A percentile compares a stretch with the other conserved stretches of the same genome.
Conservation (phyloP, 352 stramenopile species). For the Phytophthora rubi region DNA sequence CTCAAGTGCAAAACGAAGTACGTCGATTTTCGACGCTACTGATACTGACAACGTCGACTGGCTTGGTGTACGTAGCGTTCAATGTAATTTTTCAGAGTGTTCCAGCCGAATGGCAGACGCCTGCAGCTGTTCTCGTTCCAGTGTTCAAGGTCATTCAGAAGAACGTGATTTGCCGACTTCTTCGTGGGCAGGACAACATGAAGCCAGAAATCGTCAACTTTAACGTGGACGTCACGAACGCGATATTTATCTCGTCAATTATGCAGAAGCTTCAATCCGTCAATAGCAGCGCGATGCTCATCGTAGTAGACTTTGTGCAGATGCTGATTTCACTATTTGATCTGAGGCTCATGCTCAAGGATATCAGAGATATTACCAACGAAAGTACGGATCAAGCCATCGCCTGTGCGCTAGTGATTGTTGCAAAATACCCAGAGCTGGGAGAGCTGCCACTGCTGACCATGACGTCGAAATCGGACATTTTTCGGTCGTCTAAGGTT, state of each 20-base stretch:
- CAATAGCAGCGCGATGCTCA: conserved; percentile 34
- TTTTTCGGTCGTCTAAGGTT: conserved; percentile 15
- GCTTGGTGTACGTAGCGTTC: conserved; percentile 9
- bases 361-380: conserved; percentile 10
- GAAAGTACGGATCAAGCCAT: conserved; percentile 18
- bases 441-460: background rate
- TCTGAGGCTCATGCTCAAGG: conserved; percentile 23
- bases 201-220: conserved; percentile 52
- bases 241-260: conserved; percentile 46
- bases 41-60: conserved; percentile 9
- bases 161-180: conserved; percentile 20
- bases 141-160: conserved; percentile 21
- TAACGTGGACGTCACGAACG: conserved; percentile 55
- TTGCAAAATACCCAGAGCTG: conserved; percentile 15
- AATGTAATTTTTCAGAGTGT: conserved; percentile 19
- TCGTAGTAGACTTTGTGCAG: conserved; percentile 42
- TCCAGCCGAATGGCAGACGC: conserved; percentile 14
- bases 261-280: conserved; percentile 42
- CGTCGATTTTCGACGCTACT: conserved; percentile 20
- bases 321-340: conserved; percentile 35
- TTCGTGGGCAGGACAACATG: conserved; percentile 29
- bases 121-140: conserved; percentile 11
- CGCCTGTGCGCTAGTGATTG: conserved; percentile 11
- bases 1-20: conserved; percentile 13
- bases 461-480: conserved; percentile 12